Conservation (phyloP, 306 rosid genomes). For the Canavalia gladiata region DNA sequence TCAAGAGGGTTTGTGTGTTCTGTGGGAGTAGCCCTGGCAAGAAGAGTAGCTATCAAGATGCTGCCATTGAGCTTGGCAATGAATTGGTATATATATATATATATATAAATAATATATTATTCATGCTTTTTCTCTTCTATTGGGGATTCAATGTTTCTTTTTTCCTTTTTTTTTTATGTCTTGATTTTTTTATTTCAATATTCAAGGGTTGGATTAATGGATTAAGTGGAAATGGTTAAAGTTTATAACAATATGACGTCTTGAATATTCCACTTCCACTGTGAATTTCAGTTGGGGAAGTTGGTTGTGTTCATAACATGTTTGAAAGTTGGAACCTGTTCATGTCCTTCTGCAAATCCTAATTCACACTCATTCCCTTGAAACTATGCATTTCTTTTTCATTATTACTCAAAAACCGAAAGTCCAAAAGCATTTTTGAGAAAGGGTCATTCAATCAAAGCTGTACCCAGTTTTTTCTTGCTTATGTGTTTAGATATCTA, state of each 20-base stretch:
- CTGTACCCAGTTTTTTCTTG: background rate
- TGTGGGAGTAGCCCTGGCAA: constrained; percentile 99
- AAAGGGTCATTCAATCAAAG: constrained; percentile 8
- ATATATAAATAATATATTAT: background rate
- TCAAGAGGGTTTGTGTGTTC: constrained; percentile 93
- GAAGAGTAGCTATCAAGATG: constrained; percentile 90
- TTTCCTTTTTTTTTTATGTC: background rate
- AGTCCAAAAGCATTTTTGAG: constrained; percentile 25
- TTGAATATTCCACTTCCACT: constrained; percentile 10
- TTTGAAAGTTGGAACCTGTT: constrained; percentile 48
- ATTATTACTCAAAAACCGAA: background rate
- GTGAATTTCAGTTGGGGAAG: constrained; percentile 42
- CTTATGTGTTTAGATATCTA: background rate
- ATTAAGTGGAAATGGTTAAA: constrained; percentile 22
- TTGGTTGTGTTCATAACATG: constrained; percentile 58
- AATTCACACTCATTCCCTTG: constrained; percentile 32
- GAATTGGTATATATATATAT: constrained; percentile 83
- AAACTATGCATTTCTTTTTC: constrained; percentile 17
- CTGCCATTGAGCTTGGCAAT: constrained; percentile 97
- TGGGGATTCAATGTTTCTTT: background rate
- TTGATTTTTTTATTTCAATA: background rate
- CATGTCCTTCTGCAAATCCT: background rate
- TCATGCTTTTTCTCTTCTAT: background rate
- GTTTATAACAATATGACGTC: constrained; percentile 13
- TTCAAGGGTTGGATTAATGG: constrained; percentile 26